phyloP scores from a whole-genome alignment of 192 early-diverging fungal genomes.

The Linnemannia hyalina region DNA sequence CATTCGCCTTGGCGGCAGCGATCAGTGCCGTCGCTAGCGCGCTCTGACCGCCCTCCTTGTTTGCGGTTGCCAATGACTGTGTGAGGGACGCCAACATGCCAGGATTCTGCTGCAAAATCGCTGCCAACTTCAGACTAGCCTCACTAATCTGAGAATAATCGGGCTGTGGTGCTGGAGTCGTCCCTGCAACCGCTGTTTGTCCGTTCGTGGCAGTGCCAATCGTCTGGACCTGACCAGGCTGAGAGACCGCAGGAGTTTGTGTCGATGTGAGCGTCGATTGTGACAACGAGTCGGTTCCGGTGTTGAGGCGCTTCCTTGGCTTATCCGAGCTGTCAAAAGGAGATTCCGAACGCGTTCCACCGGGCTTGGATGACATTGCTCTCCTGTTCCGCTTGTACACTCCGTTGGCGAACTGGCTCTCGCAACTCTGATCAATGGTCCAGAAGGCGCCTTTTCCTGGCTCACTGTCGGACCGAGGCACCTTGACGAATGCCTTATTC shows the following conservation, averaged over 20 bases:
- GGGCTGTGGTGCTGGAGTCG: slow-evolving; percentile 6
- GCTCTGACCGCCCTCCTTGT: slow-evolving; percentile 46
- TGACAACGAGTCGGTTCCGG: slow-evolving; percentile 18
- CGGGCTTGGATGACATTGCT: slow-evolving; percentile 47
- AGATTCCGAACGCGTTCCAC: slow-evolving; percentile 38
- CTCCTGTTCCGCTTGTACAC: slow-evolving; percentile 76
- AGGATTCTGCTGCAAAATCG: slow-evolving; percentile 49
- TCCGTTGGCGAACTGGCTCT: slow-evolving; percentile 78
- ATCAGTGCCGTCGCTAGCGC: slow-evolving; percentile 29
- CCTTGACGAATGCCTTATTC: slow-evolving; percentile 93
- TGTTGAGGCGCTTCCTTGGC: slow-evolving; percentile 44
- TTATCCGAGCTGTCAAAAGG: slow-evolving; percentile 35
- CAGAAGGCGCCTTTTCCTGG: slow-evolving; percentile 96
- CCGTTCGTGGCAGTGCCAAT: not conserved
- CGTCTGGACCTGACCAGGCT: not conserved
- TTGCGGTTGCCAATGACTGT: slow-evolving; percentile 36
- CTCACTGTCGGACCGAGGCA: slow-evolving; percentile 86
- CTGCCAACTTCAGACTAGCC: slow-evolving; percentile 44
- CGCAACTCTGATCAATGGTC: slow-evolving; percentile 84
- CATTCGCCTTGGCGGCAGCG: slow-evolving; percentile 42
- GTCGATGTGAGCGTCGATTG: not conserved
- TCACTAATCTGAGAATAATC: slow-evolving; percentile 40
- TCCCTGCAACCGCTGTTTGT: not conserved
- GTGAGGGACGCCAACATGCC: slow-evolving; percentile 38
- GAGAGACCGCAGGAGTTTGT: not conserved